Percentiles rank a stretch among this genome's conserved stretches.
phyloP scores from a whole-genome alignment of 2,329 filamentous ascomycete genomes.

The Fusarium aywerte region DNA sequence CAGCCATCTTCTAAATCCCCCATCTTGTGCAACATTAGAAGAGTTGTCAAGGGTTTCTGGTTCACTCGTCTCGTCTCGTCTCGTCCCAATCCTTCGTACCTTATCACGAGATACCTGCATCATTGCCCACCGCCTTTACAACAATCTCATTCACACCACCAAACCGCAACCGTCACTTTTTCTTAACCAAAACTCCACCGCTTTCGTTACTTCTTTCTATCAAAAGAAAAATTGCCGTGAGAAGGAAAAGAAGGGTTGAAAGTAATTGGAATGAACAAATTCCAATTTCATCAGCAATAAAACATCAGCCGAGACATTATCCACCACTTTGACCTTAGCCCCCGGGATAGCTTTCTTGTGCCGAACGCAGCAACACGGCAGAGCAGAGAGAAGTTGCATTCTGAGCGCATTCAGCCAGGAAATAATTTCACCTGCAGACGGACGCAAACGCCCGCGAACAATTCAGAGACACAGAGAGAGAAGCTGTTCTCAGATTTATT shows the following conservation, averaged over 20 bases:
- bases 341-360: conserved; percentile 1
- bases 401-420: conserved; percentile 16
- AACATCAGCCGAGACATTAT: conserved; percentile 26
- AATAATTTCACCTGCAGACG: background rate
- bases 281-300: conserved; percentile 15
- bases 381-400: background rate
- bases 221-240: background rate
- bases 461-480: background rate
- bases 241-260: conserved; percentile 33
- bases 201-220: background rate
- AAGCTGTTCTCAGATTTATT: conserved; percentile 11
- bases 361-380: conserved; percentile 14
- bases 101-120: conserved; percentile 37
- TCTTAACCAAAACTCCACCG: background rate
- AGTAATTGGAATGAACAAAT: conserved; percentile 5
- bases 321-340: conserved; percentile 11
- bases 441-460: conserved; percentile 19
- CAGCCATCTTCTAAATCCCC: background rate
- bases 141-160: conserved; percentile 7
- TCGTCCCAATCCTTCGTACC: background rate
- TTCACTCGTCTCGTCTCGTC: conserved; percentile 7
- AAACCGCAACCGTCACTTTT: conserved; percentile 27
- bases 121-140: conserved; percentile 34
- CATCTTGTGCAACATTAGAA: background rate
- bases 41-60: background rate